These are phyloP conservation scores for Nectriaceae sp. DNA, from an alignment of 2,329 filamentous ascomycete genomes.

Conservation along the genomic window DNA sequence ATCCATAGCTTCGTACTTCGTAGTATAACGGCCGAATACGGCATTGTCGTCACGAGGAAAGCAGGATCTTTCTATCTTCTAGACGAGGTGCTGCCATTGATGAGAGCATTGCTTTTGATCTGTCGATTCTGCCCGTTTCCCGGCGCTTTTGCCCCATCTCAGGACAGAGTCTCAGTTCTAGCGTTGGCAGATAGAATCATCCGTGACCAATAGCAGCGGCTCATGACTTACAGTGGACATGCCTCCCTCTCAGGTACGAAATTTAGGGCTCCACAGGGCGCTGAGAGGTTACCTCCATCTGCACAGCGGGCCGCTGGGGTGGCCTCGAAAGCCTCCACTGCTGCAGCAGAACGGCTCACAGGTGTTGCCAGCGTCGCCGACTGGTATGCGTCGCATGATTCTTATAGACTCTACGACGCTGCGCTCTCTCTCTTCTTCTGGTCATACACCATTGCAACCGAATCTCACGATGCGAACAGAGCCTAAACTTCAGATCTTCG, in stretches of 20 bases:
- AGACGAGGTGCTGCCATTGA: not conserved
- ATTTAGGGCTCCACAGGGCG: not conserved
- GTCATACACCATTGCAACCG: not conserved
- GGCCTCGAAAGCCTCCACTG: not conserved
- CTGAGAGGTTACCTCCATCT: not conserved
- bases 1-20: not conserved
- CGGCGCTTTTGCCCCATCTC: slow-evolving; percentile 10
- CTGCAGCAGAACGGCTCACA: not conserved
- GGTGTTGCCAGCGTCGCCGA: not conserved
- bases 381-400: not conserved
- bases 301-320: not conserved
- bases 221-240: not conserved
- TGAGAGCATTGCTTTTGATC: slow-evolving; percentile 15
- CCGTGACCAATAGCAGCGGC: not conserved
- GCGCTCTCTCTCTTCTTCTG: slow-evolving; percentile 11
- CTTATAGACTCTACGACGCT: slow-evolving; percentile 20
- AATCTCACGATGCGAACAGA: slow-evolving; percentile 1
- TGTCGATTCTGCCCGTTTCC: slow-evolving; percentile 12
- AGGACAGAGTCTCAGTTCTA: slow-evolving; percentile 7
- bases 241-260: too few relatives aligned
- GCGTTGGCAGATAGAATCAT: not conserved
- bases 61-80: not conserved
- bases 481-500: not conserved
- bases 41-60: not conserved
- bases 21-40: not conserved